These are phyloP conservation scores for Pseudogymnoascus sp. DNA, from an alignment of 2,329 filamentous ascomycete species.

Conservation along the genomic window DNA sequence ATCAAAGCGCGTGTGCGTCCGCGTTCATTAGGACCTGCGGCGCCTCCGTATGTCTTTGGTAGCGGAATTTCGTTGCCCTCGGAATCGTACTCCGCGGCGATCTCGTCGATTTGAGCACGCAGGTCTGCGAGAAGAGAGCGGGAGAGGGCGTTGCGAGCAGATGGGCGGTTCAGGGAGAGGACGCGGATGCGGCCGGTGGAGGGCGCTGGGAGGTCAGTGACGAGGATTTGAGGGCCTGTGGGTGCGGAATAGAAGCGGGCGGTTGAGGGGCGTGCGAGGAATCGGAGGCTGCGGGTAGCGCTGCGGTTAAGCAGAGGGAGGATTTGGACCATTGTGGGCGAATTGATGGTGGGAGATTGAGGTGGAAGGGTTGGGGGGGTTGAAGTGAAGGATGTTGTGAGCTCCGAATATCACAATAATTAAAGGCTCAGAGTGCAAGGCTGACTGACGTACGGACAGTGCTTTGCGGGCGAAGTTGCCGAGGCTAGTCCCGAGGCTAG, in stretches of 20 bases:
- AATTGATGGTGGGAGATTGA: background rate
- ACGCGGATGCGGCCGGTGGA: constrained; percentile 78
- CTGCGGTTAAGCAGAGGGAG: background rate
- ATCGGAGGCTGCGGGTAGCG: background rate
- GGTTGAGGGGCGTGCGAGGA: constrained; percentile 6
- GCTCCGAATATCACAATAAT: background rate
- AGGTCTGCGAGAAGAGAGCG: constrained; percentile 64
- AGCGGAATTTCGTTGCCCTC: constrained; percentile 43
- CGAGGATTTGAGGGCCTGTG: background rate
- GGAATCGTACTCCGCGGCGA: constrained; percentile 54
- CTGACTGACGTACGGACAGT: constrained; percentile 3
- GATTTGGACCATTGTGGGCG: background rate
- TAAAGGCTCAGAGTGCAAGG: background rate
- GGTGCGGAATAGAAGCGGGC: constrained; percentile 7
- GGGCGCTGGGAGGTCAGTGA: constrained; percentile 57
- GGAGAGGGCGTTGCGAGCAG: constrained; percentile 86
- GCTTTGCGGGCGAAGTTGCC: background rate
- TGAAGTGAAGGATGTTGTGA: background rate
- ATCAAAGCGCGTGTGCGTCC: constrained; percentile 71
- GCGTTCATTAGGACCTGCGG: constrained; percentile 35
- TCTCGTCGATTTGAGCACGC: constrained; percentile 59
- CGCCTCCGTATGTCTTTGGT: constrained; percentile 35
- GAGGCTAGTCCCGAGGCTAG: constrained; percentile 6
- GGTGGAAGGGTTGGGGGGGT: background rate
- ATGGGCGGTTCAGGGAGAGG: constrained; percentile 76